Evolutionary conservation across 176 grass and related monocot species (phyloP), one percentile per base, ranked within the genome.

Genomic region (Oryza nivara): DNA sequence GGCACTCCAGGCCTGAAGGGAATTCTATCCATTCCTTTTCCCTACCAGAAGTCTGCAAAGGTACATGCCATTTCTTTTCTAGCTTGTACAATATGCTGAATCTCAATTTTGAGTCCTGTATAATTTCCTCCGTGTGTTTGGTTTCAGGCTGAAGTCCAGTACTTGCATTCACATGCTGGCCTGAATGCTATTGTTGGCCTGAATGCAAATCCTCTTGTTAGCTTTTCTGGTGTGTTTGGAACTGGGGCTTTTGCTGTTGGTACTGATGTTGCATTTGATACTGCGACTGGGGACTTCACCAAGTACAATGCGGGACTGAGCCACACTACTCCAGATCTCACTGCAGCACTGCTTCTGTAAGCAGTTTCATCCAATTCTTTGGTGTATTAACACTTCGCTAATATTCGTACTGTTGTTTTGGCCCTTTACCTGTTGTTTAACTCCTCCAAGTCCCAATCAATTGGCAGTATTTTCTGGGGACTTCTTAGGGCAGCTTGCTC

Each of bases 261-360:
- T 52, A 58, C 85, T 82, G 94, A 97, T 41, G 72, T 83, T 34
- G 67, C 94, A 86, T 94, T 86, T 86, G 89, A 97, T 72, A 94
- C 94, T 80, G 63, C 72, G 30, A 88, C 74, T 74, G 88, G 94
- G 47, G 86, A 97, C 67, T 89, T 94, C 44, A 90, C 79, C 46
- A 93, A 92, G 54, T 97, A 94, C 78, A 94, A 94, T 86, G 84
- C 75, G 75, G 94, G 84, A 45, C 8, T 92, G 86, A 97, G 94
- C 75, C 73, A 84, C 75, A 72, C 67, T 30, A 84, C 68, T 61
- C 3, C 73, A 30, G 94, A 93, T 73, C 76, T 97, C 56, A 68
- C 80, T 81, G 89, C 89, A 64, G 81, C 91, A 10, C 56, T 89
- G 67, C 81, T 73, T 68, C 38, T 97, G 94, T 97, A 80, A 97